Conservation (phyloP, 108 stramenopile genomes). For the Bacterosira constricta region DNA sequence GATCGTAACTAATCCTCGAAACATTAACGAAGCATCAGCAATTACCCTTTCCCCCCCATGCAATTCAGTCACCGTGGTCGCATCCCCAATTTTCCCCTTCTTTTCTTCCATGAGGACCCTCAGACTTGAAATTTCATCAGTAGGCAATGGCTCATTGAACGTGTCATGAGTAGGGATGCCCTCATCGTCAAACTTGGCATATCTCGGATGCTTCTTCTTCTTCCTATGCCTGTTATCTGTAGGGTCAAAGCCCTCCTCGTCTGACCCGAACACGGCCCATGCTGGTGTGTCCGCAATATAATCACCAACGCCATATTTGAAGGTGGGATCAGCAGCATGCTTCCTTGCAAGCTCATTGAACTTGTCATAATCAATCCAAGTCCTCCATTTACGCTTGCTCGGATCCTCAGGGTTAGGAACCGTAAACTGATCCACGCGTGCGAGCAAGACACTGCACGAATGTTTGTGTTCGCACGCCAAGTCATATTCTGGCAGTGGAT, state of each 20-base stretch:
- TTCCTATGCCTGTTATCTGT: conserved; percentile 82
- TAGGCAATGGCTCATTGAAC: conserved; percentile 53
- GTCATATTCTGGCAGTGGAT: conserved; percentile 75
- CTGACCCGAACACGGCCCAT: conserved; percentile 92
- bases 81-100: conserved; percentile 66
- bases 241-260: conserved; percentile 95
- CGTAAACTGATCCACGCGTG: conserved; percentile 88
- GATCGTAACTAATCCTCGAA: conserved; percentile 66
- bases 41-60: conserved; percentile 76
- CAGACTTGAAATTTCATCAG: conserved; percentile 58
- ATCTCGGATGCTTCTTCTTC: conserved; percentile 83
- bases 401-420: conserved; percentile 56
- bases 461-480: conserved; percentile 96
- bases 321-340: conserved; percentile 60
- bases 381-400: conserved; percentile 84
- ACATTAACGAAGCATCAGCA: conserved; percentile 87
- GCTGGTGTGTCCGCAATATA: conserved; percentile 87
- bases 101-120: conserved; percentile 66
- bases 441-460: conserved; percentile 92
- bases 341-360: conserved; percentile 80
- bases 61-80: conserved; percentile 72
- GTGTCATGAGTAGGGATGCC: conserved; percentile 89
- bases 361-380: conserved; percentile 96
- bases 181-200: conserved; percentile 69
- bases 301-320: conserved; percentile 81